Evolutionary conservation across 139 green algal species (phyloP).

Genomic region (Chlorokybus atmophyticus): DNA sequence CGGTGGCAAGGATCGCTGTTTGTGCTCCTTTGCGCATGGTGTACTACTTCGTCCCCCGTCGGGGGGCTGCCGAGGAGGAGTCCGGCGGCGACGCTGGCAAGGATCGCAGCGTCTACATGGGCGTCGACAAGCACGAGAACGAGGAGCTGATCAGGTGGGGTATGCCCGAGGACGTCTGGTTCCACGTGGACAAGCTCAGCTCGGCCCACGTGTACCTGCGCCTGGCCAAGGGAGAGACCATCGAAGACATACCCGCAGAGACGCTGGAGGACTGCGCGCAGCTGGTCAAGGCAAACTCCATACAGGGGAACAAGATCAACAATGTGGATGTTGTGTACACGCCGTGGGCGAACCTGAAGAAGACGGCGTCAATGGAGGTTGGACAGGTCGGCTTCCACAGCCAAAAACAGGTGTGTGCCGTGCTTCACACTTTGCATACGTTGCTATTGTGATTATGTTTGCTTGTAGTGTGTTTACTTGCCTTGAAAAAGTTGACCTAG

Average conservation of each 20-base stretch:
- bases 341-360: constrained; percentile 80
- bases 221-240: constrained; percentile 38
- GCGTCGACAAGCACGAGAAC: constrained; percentile 84
- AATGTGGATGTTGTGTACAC: constrained; percentile 85
- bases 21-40: no score
- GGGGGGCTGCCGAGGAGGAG: no score
- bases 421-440: no score
- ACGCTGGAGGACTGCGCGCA: constrained; percentile 72
- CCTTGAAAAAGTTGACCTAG: no score
- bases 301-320: constrained; percentile 70
- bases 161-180: constrained; percentile 68
- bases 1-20: no score
- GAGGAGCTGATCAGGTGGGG: constrained; percentile 79
- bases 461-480: no score
- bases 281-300: constrained; percentile 93
- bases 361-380: constrained; percentile 55
- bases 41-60: no score
- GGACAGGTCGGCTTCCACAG: constrained; percentile 81
- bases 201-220: constrained; percentile 93
- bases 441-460: no score
- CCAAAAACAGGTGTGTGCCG: constrained; percentile 42
- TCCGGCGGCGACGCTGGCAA: no score
- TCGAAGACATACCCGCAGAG: constrained; percentile 64
- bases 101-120: no score
- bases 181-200: constrained; percentile 89